phyloP scores from a whole-genome alignment of 768 basidiomycete genomes.

The Tylopilus cervinicoccineus region DNA sequence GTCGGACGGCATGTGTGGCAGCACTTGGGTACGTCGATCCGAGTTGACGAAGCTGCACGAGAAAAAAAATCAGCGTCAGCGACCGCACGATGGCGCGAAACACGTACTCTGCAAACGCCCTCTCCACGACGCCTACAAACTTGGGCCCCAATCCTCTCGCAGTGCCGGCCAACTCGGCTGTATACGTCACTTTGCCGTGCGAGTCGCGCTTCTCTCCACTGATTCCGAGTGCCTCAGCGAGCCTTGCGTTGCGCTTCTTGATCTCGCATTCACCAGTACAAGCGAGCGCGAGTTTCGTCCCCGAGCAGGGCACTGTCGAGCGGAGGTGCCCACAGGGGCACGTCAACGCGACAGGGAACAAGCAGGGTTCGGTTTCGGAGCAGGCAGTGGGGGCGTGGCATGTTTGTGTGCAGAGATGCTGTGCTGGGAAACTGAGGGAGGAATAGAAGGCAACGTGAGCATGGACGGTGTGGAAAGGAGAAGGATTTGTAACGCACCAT shows the following conservation, averaged over 20 bases:
- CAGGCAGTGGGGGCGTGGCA: slow-evolving; percentile 92
- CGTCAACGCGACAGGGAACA: slow-evolving; percentile 55
- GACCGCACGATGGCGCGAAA: not conserved
- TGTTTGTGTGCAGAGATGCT: slow-evolving; percentile 69
- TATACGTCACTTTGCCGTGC: slow-evolving; percentile 47
- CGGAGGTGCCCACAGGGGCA: slow-evolving; percentile 85
- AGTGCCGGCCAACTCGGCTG: slow-evolving; percentile 58
- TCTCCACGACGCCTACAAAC: slow-evolving; percentile 75
- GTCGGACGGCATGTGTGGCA: slow-evolving; percentile 78
- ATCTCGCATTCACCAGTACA: slow-evolving; percentile 83
- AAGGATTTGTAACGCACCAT: slow-evolving; percentile 48
- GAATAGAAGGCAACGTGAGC: not conserved
- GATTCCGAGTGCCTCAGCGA: slow-evolving; percentile 93
- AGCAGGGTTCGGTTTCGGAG: slow-evolving; percentile 76
- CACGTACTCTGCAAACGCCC: slow-evolving; percentile 75
- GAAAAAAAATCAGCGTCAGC: not conserved
- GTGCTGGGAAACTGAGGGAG: slow-evolving; percentile 50
- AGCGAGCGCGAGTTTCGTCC: slow-evolving; percentile 43
- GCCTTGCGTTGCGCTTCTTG: slow-evolving; percentile 78
- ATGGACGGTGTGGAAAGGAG: not conserved
- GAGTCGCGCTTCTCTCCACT: slow-evolving; percentile 44
- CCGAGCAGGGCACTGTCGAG: slow-evolving; percentile 69
- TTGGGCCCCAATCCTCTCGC: slow-evolving; percentile 46
- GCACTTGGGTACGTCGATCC: slow-evolving; percentile 62
- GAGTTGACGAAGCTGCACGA: slow-evolving; percentile 57